Percentiles rank a stretch among this genome's conserved stretches.
Conservation (phyloP, 306 rosid species). For the Cucumis melo region DNA sequence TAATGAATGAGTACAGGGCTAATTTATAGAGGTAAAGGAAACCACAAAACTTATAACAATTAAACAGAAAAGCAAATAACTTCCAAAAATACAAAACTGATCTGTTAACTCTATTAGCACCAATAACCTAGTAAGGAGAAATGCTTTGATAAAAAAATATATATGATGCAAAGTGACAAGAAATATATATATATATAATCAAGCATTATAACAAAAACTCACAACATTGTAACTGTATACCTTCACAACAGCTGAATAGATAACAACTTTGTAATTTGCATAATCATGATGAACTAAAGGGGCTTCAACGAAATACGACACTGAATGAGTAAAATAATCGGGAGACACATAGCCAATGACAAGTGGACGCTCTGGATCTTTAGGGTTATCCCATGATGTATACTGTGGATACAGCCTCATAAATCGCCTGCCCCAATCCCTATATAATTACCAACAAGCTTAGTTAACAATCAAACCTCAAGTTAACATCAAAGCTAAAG, state of each 20-base stretch:
- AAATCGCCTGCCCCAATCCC: slow-evolving; percentile 97
- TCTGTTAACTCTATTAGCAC: not conserved
- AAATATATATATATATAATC: not conserved
- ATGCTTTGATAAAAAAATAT: not conserved
- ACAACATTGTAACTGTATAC: slow-evolving; percentile 27
- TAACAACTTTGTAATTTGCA: slow-evolving; percentile 61
- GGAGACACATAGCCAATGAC: slow-evolving; percentile 95
- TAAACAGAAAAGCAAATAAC: no score
- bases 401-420: slow-evolving; percentile 63
- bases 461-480: not conserved
- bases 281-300: slow-evolving; percentile 76
- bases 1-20: no score
- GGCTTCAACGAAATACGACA: slow-evolving; percentile 89
- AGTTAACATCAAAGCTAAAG: not conserved
- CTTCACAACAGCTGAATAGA: slow-evolving; percentile 99
- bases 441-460: slow-evolving; percentile 23
- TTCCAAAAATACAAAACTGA: no score
- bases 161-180: not conserved
- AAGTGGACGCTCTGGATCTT: slow-evolving; percentile 84
- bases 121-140: not conserved
- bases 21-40: no score
- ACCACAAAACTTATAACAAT: no score
- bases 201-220: not conserved
- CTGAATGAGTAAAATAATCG: slow-evolving; percentile 96
- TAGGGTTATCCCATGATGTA: slow-evolving; percentile 73